These are phyloP conservation scores for Geotrichum bryndzae DNA, from an alignment of 1,139 yeast species.

Conservation along the genomic window DNA sequence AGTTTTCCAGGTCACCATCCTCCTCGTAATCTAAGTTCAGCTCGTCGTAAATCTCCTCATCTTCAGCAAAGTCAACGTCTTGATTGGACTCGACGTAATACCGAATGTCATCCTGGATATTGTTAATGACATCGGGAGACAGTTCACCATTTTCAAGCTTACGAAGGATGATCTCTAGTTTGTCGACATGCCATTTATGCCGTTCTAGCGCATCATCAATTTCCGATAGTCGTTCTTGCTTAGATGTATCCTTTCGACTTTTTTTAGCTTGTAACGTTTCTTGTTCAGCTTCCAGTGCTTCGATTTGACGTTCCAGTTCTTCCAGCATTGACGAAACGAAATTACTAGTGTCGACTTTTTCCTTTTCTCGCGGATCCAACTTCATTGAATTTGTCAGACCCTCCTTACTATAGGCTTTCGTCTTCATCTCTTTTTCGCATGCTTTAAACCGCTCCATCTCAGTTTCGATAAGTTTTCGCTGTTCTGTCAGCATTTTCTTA, in stretches of 20 bases:
- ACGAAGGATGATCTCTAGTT: constrained; percentile 71
- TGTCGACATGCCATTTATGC: constrained; percentile 71
- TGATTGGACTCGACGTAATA: constrained; percentile 93
- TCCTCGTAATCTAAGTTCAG: constrained; percentile 67
- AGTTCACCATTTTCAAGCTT: constrained; percentile 77
- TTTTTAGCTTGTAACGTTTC: constrained; percentile 54
- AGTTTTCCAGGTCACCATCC: constrained; percentile 41
- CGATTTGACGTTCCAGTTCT: constrained; percentile 77
- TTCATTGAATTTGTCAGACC: constrained; percentile 70
- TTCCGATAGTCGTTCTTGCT: constrained; percentile 53
- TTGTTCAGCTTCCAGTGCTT: constrained; percentile 69
- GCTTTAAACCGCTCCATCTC: constrained; percentile 97
- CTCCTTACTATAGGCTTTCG: constrained; percentile 92
- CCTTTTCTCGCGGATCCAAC: constrained; percentile 73
- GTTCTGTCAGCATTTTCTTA: constrained; percentile 72
- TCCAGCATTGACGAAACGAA: constrained; percentile 74
- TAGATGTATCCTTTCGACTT: constrained; percentile 53
- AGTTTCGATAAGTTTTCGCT: constrained; percentile 68
- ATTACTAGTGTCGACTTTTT: constrained; percentile 66
- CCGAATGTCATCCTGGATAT: constrained; percentile 81
- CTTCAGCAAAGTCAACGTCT: constrained; percentile 94
- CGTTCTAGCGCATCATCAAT: constrained; percentile 62
- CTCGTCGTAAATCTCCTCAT: constrained; percentile 87
- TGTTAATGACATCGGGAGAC: constrained; percentile 75
- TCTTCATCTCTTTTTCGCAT: constrained; percentile 89